Base-by-base conservation (phyloP, 2,329 filamentous ascomycete genomes). In the Emmonsia crescens region DNA sequence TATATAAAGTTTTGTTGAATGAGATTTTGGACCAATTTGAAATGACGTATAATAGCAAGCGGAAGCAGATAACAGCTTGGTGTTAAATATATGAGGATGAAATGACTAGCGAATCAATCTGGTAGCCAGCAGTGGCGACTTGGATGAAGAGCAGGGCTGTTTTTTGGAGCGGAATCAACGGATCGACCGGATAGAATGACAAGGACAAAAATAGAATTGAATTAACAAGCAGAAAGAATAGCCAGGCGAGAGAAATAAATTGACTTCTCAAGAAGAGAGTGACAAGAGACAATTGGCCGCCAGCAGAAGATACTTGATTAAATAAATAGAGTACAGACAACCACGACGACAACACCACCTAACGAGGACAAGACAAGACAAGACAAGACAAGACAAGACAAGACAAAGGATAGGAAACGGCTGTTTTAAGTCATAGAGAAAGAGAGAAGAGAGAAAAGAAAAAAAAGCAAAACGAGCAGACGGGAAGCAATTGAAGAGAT, bases 101-200 rank as follows among this genome's bases (percentile, higher is more conserved):
- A 27, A 24, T 12, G 6, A 21, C 21, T 24, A 14, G 36, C 36
- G 14, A 38, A 38, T 8, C 36, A n/a, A n/a, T n/a, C 14, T 8
- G 36, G 36, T 14, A 38, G 36, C 36, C 36, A 38, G 36, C 36
- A 38, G 14, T 49, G 46, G 46, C 3, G 46, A n/a, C n/a, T n/a
- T n/a, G 46, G 27, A 21, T 16, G 46, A 21, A 29, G 46, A 49
- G 46, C 14, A 33, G 49, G 1, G n/a, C 21, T 31, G 2, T 12
- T 4, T 16, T 3, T 29, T 29, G 4, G 57, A 59, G 46, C 10
- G 62, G 16, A 57, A 60, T 42, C 46, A 59, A 61, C 60, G 48
- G 63, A 65, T 65, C 57, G 61, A 65, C 46, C 57, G 60, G 59
- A 59, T 33, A 36, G 27, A 57, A 62, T 19, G 21, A 19, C 24